These are phyloP conservation scores for Aspergillus awamori DNA, from an alignment of 2,329 filamentous ascomycete species.

Conservation along the genomic window DNA sequence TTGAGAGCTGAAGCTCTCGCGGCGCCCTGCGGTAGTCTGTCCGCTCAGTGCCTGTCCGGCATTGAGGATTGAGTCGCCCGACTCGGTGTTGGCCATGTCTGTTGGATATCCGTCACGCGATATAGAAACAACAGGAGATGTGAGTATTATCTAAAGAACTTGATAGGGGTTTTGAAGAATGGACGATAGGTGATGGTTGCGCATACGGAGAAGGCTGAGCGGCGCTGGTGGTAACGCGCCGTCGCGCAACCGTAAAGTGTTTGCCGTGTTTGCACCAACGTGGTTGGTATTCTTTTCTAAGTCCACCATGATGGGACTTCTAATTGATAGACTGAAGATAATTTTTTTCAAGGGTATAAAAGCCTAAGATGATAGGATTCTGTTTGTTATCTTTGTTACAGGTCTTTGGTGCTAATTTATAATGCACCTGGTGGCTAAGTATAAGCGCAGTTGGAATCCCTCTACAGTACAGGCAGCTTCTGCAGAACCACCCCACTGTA, in stretches of 20 bases:
- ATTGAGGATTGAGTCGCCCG: slow-evolving; percentile 12
- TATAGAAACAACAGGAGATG: neutral
- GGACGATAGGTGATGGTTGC: neutral
- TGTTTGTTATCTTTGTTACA: neutral
- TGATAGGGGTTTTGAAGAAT: neutral
- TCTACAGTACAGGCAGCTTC: too few relatives aligned
- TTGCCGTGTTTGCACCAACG: slow-evolving; percentile 31
- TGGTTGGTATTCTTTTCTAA: neutral
- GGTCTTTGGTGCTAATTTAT: neutral
- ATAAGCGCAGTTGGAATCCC: too few relatives aligned
- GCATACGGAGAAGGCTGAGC: neutral
- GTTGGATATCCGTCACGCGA: neutral
- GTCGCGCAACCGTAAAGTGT: slow-evolving; percentile 24
- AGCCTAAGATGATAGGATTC: neutral
- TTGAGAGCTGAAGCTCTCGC: slow-evolving; percentile 52
- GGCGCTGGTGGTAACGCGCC: slow-evolving; percentile 12
- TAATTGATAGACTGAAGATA: neutral
- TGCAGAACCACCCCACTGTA: too few relatives aligned
- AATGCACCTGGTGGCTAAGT: too few relatives aligned
- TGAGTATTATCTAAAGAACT: too few relatives aligned
- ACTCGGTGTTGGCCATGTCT: slow-evolving; percentile 30
- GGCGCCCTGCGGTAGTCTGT: slow-evolving; percentile 27
- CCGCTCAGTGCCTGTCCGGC: slow-evolving; percentile 16
- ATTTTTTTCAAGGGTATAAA: neutral
- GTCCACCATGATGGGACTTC: neutral